Conservation (phyloP, 129 eudicot species). For the Artemisia argyi region DNA sequence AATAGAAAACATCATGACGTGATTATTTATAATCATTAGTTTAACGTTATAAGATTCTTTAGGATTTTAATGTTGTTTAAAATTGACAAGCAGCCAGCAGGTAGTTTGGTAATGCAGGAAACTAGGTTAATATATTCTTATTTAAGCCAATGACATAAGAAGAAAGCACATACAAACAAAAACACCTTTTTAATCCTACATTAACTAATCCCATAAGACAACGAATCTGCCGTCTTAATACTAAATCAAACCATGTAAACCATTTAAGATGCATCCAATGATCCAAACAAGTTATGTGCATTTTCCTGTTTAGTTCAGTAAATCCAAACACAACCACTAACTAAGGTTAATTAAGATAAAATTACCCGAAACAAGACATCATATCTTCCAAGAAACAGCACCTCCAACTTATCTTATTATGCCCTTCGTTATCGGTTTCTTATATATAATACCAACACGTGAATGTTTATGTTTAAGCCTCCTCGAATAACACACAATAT, state of each 20-base stretch:
- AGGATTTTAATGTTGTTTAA: not conserved
- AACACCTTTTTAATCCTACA: not conserved
- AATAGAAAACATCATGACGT: constrained; percentile 1
- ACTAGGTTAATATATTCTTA: not conserved
- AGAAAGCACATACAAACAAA: no score
- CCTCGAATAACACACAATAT: constrained; percentile 13
- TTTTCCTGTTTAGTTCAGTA: constrained; percentile 10
- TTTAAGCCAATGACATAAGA: not conserved
- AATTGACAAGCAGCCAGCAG: constrained; percentile 23
- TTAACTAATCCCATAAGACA: constrained; percentile 19
- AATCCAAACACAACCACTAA: constrained; percentile 14
- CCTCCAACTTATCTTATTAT: constrained; percentile 36
- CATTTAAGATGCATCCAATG: constrained; percentile 25
- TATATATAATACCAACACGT: constrained; percentile 25
- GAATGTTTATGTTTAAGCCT: constrained; percentile 27
- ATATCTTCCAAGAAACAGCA: constrained; percentile 80
- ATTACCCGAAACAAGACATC: constrained; percentile 38
- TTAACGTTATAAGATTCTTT: not conserved
- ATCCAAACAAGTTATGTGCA: not conserved
- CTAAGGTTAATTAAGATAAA: not conserved
- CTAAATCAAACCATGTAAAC: constrained; percentile 31
- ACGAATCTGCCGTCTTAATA: constrained; percentile 36
- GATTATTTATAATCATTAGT: constrained; percentile 16
- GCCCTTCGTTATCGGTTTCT: constrained; percentile 41
- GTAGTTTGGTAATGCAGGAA: not conserved